Percentiles rank a stretch among this genome's conserved stretches.
Conservation (phyloP, 1,284 basidiomycete species). For the Exobasidium rhododendri region DNA sequence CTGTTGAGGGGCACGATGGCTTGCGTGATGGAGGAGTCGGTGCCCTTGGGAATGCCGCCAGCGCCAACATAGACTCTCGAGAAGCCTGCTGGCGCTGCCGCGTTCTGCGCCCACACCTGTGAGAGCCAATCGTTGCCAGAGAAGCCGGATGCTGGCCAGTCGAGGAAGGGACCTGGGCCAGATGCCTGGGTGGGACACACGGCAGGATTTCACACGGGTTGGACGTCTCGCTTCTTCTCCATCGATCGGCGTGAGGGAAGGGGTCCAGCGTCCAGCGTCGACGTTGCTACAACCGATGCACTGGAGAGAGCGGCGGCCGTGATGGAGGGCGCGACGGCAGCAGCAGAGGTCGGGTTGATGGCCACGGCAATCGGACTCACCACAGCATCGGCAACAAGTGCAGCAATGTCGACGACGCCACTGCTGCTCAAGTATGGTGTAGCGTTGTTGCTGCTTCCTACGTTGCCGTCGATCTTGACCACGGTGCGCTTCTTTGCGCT, state of each 20-base stretch:
- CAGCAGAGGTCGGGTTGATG: not conserved
- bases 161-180: conserved; percentile 10
- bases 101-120: conserved; percentile 14
- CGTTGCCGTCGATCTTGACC: no score
- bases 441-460: no score
- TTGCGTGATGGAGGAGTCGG: not conserved
- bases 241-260: not conserved
- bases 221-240: not conserved
- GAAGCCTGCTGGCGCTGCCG: conserved; percentile 12
- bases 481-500: no score
- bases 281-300: not conserved
- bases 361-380: not conserved
- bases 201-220: not conserved
- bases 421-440: not conserved
- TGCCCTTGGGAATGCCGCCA: not conserved
- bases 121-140: not conserved
- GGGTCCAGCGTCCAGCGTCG: not conserved
- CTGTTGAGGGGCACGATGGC: conserved; percentile 1
- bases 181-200: not conserved
- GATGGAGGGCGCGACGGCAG: not conserved
- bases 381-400: not conserved
- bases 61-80: not conserved
- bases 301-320: not conserved
- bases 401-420: not conserved
- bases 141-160: conserved; percentile 9